Evolutionary conservation across 148 eudicot species (phyloP).

Genomic region (Chenopodium album): DNA sequence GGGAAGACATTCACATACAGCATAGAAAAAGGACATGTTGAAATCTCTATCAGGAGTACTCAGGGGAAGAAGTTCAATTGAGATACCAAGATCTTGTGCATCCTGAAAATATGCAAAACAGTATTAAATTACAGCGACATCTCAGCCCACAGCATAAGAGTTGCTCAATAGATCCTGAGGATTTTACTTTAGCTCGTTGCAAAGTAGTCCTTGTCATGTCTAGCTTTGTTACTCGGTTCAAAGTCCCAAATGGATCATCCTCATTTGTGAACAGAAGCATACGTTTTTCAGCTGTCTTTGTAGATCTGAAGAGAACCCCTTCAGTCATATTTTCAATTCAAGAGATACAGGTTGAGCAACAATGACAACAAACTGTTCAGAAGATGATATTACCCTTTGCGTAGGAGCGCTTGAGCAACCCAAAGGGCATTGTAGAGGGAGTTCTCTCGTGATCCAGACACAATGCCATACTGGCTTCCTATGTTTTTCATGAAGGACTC

Average conservation of each 20-base stretch:
- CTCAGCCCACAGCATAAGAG: background rate
- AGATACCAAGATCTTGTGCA: constrained; percentile 96
- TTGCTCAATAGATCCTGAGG: background rate
- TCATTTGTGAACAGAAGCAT: constrained; percentile 85
- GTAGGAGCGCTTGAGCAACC: constrained; percentile 93
- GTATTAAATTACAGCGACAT: background rate
- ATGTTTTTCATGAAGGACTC: constrained; percentile 70
- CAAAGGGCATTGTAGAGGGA: constrained; percentile 91
- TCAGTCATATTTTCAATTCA: constrained; percentile 7
- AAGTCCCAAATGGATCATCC: constrained; percentile 90
- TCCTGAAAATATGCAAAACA: constrained; percentile 50
- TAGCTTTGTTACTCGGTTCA: constrained; percentile 73
- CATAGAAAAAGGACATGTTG: constrained; percentile 71
- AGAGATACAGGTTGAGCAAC: constrained; percentile 1
- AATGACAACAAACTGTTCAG: background rate
- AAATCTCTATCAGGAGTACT: constrained; percentile 63
- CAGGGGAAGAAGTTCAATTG: constrained; percentile 84
- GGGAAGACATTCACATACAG: constrained; percentile 45
- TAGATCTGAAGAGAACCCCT: constrained; percentile 50
- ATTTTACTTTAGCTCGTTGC: constrained; percentile 83
- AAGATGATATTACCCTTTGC: constrained; percentile 69
- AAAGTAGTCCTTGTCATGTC: constrained; percentile 94
- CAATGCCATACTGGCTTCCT: constrained; percentile 79
- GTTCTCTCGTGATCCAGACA: constrained; percentile 82
- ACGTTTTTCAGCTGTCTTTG: constrained; percentile 78